Evolutionary conservation across 768 basidiomycete genomes (phyloP), one percentile per base, ranked within the genome.

Genomic region (Hortiboletus flavorubellus): DNA sequence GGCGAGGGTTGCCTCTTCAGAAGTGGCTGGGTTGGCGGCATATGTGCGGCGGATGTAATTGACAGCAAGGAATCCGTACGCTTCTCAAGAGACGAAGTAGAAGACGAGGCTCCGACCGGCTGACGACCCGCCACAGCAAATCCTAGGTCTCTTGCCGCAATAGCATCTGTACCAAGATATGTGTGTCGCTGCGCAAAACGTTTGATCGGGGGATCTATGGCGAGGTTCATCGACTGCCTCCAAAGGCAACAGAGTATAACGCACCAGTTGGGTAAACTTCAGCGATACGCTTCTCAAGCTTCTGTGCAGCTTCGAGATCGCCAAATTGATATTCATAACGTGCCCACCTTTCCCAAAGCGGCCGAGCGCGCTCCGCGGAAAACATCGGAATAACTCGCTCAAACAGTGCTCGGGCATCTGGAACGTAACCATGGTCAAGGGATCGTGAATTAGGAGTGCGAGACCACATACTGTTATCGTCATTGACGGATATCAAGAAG

Each of bases 271-370:
- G 86, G 71, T 92, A 98, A 1, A 86, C 84, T 56, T 98, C 95
- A 1, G 87, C 77, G 63, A 98, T 89, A 8, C 97, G 83, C 57
- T 86, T 85, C 70, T 97, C 94, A 45, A 98, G 81, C 71, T 95
- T 92, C 61, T 90, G 85, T 3, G 91, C 83, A 2, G 91, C 88
- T 41, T 90, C 86, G 35, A 95, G 76, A 71, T 95, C 93, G n/a
- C 93, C 93, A 65, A 90, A 98, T 64, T 91, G 87, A 73, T 94
- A 98, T 70, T 97, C 93, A 73, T 96, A 96, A 52, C 88, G 80
- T 5, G 93, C 87, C 97, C 95, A 98, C 42, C 91, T 83, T 66
- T 97, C 93, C 95, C 95, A 99, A 16, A 98, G 78, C 0, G 89
- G 86, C 35, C 90, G 79, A 15, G 92, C 91, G 40, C 84, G 82